Base-by-base conservation (phyloP, 345 rosid genomes). In the Syzygium jambos region DNA sequence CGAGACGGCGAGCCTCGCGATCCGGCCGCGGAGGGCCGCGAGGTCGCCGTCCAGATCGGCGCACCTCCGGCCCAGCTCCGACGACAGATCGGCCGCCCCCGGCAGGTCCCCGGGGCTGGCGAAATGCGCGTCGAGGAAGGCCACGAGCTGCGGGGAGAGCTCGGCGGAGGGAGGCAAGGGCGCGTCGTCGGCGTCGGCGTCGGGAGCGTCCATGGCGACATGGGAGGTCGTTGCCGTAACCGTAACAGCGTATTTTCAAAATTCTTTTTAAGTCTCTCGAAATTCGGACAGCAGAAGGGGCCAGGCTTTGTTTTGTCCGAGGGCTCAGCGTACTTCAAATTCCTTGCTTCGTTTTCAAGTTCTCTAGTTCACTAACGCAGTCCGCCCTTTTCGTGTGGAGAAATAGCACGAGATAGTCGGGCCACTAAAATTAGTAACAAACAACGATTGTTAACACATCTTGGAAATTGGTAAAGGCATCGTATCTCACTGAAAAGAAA, bases 1-100 rank as follows among this genome's bases (percentile, higher is more conserved):
- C 9, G 96, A 95, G 30, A 96, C 93, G 29, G 92, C 91, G 86
- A 85, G 92, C 88, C 94, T 92, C 7, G 89, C 85, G 77, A 94
- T 94, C 85, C 78, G 85, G 27, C 83, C 85, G 23, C 89, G 94
- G n/a, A 95, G 93, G 30, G 90, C 65, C 7, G 88, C 89, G 87
- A 94, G 90, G 84, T 89, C 54, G 77, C 83, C 80, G 85, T 93
- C 93, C 87, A 86, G 90, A 87, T 89, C 88, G 85, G 91, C 19
- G 89, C 90, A 87, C 88, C 86, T 89, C 25, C 68, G 49, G 82
- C 80, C 87, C 87, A 93, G 89, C 87, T 87, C 89, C 41, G 95
- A 83, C 15, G 91, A 56, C 51, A 93, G 94, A 86, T 43, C 86
- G 7, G 94, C 91, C 87, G 94, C 85, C 63, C 38, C 84, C 25